Evolutionary conservation across 2,329 filamentous ascomycete species (phyloP), one percentile per base, ranked within the genome.

Genomic region (Colletotrichum sp.): DNA sequence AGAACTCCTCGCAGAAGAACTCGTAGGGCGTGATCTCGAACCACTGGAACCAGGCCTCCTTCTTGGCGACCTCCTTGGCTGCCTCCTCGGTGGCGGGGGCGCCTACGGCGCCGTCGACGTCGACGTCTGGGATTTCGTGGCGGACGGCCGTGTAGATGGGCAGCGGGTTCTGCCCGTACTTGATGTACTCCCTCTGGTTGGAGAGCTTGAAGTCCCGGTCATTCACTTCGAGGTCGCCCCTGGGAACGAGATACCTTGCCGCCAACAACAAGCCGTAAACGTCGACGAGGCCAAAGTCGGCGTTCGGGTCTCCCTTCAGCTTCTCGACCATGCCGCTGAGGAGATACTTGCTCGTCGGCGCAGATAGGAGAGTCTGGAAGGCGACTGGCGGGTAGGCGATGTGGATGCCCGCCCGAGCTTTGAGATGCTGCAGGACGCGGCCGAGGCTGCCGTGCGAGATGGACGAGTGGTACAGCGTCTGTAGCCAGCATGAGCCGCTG

Each of bases 81-180:
- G 86, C 84, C 75, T 93, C 89, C 1, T 88, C 69, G 39, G 85
- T 63, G 81, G 82, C 19, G 77, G 78, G 3, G 78, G 81, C 70
- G 79, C 82, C 7, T 80, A 82, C 77, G 84, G 85, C 44, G 85
- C 85, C 80, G 3, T 85, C 81, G 59, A 86, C 85, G 61, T 90
- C 89, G 9, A 92, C 84, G 9, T 93, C 87, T 0, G 96, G 97
- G 29, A 99, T 99, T 83, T 99, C 97, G 81, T 99, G 97, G 9
- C 97, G 92, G 1, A 99, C 96, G 1, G 95, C 95, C 1, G 96
- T 98, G 81, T 99, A 99, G 66, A 99, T 98, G 0, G 97, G 97
- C 79, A 99, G 87, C 1, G 97, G 97, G 75, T 96, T 91, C 62
- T 94, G 91, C 2, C 97, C 97, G 76, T 93, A 90, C 68, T 95